phyloP scores from a whole-genome alignment of 345 rosid species.

The Clausena lansium region DNA sequence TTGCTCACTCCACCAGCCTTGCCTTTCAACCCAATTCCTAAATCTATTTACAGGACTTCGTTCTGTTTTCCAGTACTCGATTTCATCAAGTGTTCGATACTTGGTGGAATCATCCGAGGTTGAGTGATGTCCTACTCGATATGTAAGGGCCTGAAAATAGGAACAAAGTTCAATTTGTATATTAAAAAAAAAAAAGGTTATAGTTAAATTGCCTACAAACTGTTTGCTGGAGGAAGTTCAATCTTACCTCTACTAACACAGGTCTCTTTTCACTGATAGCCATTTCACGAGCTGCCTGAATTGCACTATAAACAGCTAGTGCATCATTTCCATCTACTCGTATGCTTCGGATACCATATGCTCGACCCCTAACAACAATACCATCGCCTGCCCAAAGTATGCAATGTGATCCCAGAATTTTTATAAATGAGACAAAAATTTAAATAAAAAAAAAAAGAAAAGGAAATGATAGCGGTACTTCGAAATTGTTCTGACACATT shows the following conservation, averaged over 20 bases:
- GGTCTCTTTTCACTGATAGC: conserved; percentile 65
- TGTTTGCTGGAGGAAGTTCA: neutral
- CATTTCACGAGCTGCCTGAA: conserved; percentile 58
- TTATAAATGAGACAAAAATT: neutral
- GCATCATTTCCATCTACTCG: conserved; percentile 87
- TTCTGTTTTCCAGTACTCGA: conserved; percentile 63
- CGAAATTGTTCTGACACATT: conserved; percentile 66
- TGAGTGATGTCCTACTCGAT: conserved; percentile 82
- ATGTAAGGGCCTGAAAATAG: conserved; percentile 51
- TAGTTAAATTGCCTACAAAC: neutral
- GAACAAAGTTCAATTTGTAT: neutral
- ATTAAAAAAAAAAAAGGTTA: neutral
- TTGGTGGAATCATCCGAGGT: conserved; percentile 90
- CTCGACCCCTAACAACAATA: conserved; percentile 68
- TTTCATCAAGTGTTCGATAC: conserved; percentile 56
- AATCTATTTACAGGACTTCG: conserved; percentile 70
- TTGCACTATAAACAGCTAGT: conserved; percentile 66
- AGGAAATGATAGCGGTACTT: conserved; percentile 37
- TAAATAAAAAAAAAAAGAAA: neutral
- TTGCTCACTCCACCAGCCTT: conserved; percentile 74
- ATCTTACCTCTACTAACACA: conserved; percentile 59
- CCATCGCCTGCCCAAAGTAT: conserved; percentile 60
- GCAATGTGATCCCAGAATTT: neutral
- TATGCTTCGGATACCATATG: conserved; percentile 74
- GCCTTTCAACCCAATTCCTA: conserved; percentile 58